Percentiles rank a stretch among this genome's conserved stretches.
These are phyloP conservation scores for Aspergillus baeticus DNA, from an alignment of 495 filamentous ascomycete genomes.

Conservation along the genomic window DNA sequence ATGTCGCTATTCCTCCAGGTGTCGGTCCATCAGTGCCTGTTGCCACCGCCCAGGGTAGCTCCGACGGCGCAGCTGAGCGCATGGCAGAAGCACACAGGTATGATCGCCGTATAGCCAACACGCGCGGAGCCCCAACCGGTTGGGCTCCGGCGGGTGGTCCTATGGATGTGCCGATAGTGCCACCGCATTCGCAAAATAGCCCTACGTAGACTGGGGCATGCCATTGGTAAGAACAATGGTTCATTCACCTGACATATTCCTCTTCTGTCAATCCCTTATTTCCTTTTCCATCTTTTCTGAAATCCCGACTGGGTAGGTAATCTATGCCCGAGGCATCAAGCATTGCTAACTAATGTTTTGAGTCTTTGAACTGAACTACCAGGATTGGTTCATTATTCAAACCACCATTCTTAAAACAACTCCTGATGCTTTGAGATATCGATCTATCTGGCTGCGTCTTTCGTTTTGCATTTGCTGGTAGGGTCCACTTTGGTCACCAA, in stretches of 20 bases:
- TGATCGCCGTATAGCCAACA: conserved; percentile 21
- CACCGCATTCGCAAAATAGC: conserved; percentile 18
- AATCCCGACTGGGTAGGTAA: neutral
- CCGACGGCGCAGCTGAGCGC: conserved; percentile 35
- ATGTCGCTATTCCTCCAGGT: conserved; percentile 20
- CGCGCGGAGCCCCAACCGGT: conserved; percentile 31
- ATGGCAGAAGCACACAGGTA: conserved; percentile 37
- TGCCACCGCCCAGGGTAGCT: conserved; percentile 14
- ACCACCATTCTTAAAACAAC: too few species aligned
- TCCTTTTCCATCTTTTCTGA: neutral
- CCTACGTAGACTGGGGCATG: conserved; percentile 4
- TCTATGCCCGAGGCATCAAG: neutral
- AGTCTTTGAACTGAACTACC: too few species aligned
- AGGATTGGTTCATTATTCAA: too few species aligned
- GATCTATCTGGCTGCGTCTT: neutral
- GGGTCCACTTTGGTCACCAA: too few species aligned
- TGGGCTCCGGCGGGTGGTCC: conserved; percentile 27
- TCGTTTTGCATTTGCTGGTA: too few species aligned
- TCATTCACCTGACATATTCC: neutral
- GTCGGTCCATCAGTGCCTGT: conserved; percentile 20
- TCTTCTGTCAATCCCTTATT: neutral
- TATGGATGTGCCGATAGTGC: conserved; percentile 33
- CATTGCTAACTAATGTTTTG: neutral
- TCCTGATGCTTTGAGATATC: neutral
- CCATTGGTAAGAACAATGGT: neutral